Base-by-base conservation (phyloP, 345 rosid genomes). In the Salix udensis region DNA sequence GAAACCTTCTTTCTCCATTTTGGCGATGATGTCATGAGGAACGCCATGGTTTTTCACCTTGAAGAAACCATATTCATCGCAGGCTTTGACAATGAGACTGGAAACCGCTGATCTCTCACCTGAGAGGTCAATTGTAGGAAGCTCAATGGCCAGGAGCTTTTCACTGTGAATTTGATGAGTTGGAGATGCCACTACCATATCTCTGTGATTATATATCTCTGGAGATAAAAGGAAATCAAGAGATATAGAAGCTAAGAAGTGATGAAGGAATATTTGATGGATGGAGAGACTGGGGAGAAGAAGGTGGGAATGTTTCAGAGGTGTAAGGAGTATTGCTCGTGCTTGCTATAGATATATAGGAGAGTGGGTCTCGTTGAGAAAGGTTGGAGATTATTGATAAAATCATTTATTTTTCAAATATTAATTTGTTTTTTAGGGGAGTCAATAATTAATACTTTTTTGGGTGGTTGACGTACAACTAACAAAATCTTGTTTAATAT, bases 1-100 rank as follows among this genome's bases (percentile, higher is more conserved):
- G 9, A 58, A 39, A 15, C 82, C 16, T 67, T 74, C 76, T 42
- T 71, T 53, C n/a, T 78, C 84, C 76, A 82, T 44, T 23, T 39
- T 75, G 19, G 78, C 37, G 10, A 78, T 78, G 15, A 71, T 37
- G 39, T 82, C 69, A 15, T 16, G 52, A 7, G 76, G 31, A 62
- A 84, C 84, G 0, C 87, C 82, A 26, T 84, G 87, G 71, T 84
- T 81, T 18, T 78, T 72, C 37, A 84, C 82, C 76, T 78, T 84
- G 79, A 84, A 84, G 73, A 84, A 81, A 2, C 87, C 87, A 40
- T 62, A 48, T 2, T 78, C 76, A 65, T 81, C 80, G 30, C 82
- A 53, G 7, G 87, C 84, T 72, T 53, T 73, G 9, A 84, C 87
- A 5, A 84, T 82, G 16, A 16, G 65, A 16, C 30, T 67, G 4